Percentiles rank a stretch among this genome's conserved stretches.
These are phyloP conservation scores for Hymenoscyphus infarciens DNA, from an alignment of 2,329 filamentous ascomycete genomes.

Conservation along the genomic window DNA sequence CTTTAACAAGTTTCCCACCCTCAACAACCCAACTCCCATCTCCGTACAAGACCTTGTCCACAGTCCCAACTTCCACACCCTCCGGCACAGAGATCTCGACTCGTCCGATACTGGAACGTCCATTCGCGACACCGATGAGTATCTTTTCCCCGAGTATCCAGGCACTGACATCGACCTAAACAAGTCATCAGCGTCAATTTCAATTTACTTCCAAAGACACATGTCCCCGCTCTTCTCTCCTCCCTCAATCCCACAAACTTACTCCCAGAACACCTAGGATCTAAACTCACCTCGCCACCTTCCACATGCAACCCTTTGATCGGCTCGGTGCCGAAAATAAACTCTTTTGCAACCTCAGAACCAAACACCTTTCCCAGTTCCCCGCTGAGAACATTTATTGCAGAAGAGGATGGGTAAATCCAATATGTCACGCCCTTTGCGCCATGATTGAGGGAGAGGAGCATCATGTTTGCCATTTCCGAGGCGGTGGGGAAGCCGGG, in stretches of 20 bases:
- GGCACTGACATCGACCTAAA: constrained; percentile 37
- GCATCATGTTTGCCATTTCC: constrained; percentile 45
- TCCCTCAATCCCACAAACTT: too few relatives aligned
- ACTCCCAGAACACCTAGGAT: too few relatives aligned
- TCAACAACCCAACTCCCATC: constrained; percentile 22
- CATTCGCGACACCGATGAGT: constrained; percentile 40
- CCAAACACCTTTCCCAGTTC: constrained; percentile 41
- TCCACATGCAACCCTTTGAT: constrained; percentile 19
- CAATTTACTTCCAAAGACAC: too few relatives aligned
- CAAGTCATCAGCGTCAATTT: too few relatives aligned
- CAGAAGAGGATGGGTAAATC: constrained; percentile 41
- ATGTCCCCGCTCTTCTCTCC: too few relatives aligned
- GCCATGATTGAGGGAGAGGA: constrained; percentile 45
- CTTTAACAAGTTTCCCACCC: constrained; percentile 22
- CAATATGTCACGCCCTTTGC: constrained; percentile 46
- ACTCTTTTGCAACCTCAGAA: constrained; percentile 32
- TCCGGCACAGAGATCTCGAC: constrained; percentile 25
- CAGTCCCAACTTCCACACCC: not conserved
- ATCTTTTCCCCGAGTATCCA: constrained; percentile 39
- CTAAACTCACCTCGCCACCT: too few relatives aligned
- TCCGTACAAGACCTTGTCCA: constrained; percentile 23
- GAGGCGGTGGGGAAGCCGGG: constrained; percentile 40
- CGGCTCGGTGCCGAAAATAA: constrained; percentile 36
- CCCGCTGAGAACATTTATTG: constrained; percentile 32
- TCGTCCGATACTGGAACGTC: constrained; percentile 20